Evolutionary conservation across 2,329 filamentous ascomycete genomes (phyloP), one percentile per base, ranked within the genome.

Genomic region (Sporothrix dimorphospora): DNA sequence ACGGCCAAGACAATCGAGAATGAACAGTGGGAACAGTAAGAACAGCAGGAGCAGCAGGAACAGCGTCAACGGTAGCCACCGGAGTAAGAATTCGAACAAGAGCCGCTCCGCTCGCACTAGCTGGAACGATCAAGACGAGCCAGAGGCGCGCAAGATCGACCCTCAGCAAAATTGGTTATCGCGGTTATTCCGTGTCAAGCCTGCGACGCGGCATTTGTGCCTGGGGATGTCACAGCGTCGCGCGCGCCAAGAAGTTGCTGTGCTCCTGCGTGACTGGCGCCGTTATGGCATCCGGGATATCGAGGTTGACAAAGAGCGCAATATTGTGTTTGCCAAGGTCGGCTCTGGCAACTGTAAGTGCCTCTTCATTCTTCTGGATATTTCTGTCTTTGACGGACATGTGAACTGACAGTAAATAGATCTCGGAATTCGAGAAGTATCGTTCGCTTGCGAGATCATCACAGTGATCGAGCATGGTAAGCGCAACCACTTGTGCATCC

Each of bases 171-270:
- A 92, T 76, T 98, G 95, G 94, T 88, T 98, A 70, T 91, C 93
- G 40, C 92, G 93, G 19, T 89, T 98, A 61, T 93, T 98, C 83
- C 90, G 94, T 71, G 91, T 98, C 78, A 97, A 96, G 79, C 95
- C 95, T 1, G 92, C 91, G 0, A 91, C 85, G 19, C 89, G 89
- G 75, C 87, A 92, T 38, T 81, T 98, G 19, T 96, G 94, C 79
- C 90, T 98, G 79, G 86, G 86, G 3, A 86, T 94, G 30, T 89
- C 91, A 5, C 91, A 91, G 76, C 86, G 86, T n/a, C 88, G 90
- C 73, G 92, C 91, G 57, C 89, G 94, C 57, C 91, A 92, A 78
- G 94, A 97, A 78, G 85, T 97, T 24, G 87, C 91, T 30, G 87
- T 88, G 67, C 83, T 97, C 38, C 85, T 98, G 65, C 89, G 89